A percentile compares a stretch with the other conserved stretches of the same genome.
These are phyloP conservation scores for Fusarium sp. DNA, from an alignment of 2,329 filamentous ascomycete genomes.

Conservation along the genomic window DNA sequence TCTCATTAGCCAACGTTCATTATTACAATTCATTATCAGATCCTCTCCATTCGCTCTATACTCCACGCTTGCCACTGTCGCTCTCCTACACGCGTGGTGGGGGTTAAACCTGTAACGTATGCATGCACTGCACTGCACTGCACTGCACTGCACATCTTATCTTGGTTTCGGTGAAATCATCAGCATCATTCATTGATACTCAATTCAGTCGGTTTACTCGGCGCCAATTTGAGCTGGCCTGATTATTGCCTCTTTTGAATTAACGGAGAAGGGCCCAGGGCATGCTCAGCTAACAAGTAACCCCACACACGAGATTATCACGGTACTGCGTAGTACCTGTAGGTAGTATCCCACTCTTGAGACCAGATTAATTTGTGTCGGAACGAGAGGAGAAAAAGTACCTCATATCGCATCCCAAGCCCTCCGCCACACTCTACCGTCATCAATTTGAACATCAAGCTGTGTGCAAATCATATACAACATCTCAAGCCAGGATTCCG, in stretches of 20 bases:
- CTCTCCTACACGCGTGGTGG: constrained; percentile 26
- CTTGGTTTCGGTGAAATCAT: constrained; percentile 38
- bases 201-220: background rate
- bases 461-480: constrained; percentile 5
- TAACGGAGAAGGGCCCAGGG: background rate
- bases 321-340: background rate
- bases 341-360: constrained; percentile 11
- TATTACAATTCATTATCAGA: constrained; percentile 42
- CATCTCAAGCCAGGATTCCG: constrained; percentile 4
- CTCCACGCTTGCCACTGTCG: constrained; percentile 39
- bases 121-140: too few relatives aligned
- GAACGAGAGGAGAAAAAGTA: constrained; percentile 2
- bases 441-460: constrained; percentile 12
- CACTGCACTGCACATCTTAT: constrained; percentile 36
- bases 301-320: constrained; percentile 24
- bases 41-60: constrained; percentile 40
- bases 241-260: constrained; percentile 13
- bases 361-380: background rate
- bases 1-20: constrained; percentile 46
- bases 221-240: constrained; percentile 33
- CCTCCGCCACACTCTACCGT: constrained; percentile 10
- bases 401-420: background rate
- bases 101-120: constrained; percentile 10
- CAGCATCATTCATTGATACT: constrained; percentile 38
- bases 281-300: constrained; percentile 26